Conservation (phyloP, 225 moss, liverwort and hornwort species). For the Lunularia cruciata region DNA sequence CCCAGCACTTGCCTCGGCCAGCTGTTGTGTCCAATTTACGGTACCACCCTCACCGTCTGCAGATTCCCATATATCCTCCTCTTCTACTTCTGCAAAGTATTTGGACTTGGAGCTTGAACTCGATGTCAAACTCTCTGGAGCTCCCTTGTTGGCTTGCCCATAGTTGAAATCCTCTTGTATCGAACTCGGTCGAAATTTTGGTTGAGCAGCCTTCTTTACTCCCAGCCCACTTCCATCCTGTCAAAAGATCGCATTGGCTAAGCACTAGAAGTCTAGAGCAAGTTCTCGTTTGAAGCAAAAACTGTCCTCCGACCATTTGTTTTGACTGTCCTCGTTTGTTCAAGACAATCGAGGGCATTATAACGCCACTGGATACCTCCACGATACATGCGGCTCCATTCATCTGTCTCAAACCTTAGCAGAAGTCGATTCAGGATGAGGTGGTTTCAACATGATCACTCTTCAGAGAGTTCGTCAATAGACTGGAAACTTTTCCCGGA, state of each 20-base stretch:
- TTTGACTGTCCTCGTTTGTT: too few species aligned
- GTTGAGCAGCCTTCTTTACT: slow-evolving; percentile 5
- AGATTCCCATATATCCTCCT: slow-evolving; percentile 43
- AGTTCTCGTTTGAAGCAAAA: too few species aligned
- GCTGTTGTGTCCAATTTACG: slow-evolving; percentile 34
- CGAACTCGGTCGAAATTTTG: background rate
- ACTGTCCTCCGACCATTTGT: too few species aligned
- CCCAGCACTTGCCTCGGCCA: slow-evolving; percentile 15
- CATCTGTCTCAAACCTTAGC: too few species aligned
- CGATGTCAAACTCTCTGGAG: slow-evolving; percentile 4
- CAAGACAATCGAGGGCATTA: too few species aligned
- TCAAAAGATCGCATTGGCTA: slow-evolving; percentile 15
- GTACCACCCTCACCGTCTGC: slow-evolving; percentile 25
- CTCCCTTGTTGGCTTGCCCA: slow-evolving; percentile 9
- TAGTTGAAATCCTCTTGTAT: background rate
- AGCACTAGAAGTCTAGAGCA: slow-evolving; percentile 15
- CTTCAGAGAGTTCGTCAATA: too few species aligned
- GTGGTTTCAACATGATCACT: too few species aligned
- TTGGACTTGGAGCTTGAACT: background rate
- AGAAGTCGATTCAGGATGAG: too few species aligned
- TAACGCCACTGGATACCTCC: too few species aligned
- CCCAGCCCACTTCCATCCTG: slow-evolving; percentile 16
- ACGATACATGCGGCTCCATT: too few species aligned
- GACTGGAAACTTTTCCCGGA: too few species aligned
- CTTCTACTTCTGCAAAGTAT: slow-evolving; percentile 23